Conservation (phyloP, 2,329 filamentous ascomycete genomes). For the Sclerotinia trifoliorum region DNA sequence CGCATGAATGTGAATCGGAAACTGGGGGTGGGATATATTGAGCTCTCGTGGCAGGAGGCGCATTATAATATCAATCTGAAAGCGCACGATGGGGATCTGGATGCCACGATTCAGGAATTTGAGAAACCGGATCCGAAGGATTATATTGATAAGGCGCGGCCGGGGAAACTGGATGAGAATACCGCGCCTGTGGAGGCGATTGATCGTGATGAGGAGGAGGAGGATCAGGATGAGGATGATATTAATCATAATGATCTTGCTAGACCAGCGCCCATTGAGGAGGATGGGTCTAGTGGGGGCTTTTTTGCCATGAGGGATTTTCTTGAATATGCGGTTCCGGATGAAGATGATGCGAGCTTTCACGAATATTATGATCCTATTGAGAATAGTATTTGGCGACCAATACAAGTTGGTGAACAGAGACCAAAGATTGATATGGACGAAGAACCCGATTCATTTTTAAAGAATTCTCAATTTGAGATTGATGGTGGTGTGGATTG, state of each 20-base stretch:
- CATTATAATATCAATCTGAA: background rate
- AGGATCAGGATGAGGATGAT: background rate
- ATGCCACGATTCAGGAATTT: background rate
- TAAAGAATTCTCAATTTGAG: constrained; percentile 23
- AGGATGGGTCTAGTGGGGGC: constrained; percentile 27
- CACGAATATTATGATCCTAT: constrained; percentile 25
- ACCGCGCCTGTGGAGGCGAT: background rate
- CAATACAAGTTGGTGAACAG: constrained; percentile 32
- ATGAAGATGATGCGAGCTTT: constrained; percentile 14
- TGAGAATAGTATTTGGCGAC: constrained; percentile 37
- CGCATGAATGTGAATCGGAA: background rate
- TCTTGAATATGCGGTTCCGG: constrained; percentile 23
- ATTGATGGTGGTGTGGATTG: constrained; percentile 37
- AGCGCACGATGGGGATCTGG: background rate
- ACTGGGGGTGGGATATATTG: constrained; percentile 8
- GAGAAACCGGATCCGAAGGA: background rate
- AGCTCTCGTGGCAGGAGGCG: constrained; percentile 8
- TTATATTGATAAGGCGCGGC: background rate
- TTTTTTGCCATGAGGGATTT: constrained; percentile 32
- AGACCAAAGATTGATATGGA: constrained; percentile 30
- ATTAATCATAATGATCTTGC: background rate
- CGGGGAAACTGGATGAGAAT: background rate
- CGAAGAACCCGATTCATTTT: constrained; percentile 24
- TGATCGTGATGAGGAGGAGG: background rate
- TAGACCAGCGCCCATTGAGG: constrained; percentile 5